Conservation (phyloP, 352 stramenopile genomes). For the Achlya hypogyna region DNA sequence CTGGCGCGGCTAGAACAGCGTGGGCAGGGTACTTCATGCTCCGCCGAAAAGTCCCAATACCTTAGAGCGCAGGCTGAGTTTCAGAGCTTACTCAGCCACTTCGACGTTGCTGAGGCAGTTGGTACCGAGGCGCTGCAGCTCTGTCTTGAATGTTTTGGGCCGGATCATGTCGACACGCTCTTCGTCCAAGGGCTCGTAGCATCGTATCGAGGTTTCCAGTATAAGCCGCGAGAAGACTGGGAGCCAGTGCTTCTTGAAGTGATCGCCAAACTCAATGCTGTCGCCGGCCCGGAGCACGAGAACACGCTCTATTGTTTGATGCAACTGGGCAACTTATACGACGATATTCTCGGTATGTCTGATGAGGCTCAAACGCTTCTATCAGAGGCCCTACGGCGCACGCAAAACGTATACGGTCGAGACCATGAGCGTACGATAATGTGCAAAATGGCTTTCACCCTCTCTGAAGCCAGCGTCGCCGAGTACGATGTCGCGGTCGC, state of each 20-base stretch:
- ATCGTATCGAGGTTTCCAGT: not conserved
- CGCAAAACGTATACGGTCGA: not conserved
- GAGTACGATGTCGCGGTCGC: not conserved
- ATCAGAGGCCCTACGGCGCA: not conserved
- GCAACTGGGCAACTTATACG: not conserved
- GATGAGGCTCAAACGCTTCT: not conserved
- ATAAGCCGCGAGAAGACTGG: not conserved
- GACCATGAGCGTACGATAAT: not conserved
- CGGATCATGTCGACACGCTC: not conserved
- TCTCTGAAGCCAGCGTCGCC: not conserved
- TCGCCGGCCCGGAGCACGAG: not conserved
- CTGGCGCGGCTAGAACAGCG: no score
- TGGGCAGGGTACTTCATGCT: not conserved
- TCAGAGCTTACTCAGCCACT: not conserved
- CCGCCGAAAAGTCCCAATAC: not conserved
- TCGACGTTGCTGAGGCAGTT: not conserved
- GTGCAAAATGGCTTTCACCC: not conserved
- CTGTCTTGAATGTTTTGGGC: not conserved
- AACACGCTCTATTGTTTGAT: slow-evolving; percentile 7
- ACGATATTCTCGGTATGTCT: not conserved
- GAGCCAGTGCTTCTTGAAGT: not conserved
- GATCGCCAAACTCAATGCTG: not conserved
- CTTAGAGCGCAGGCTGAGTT: not conserved
- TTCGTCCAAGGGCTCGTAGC: not conserved
- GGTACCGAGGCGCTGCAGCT: not conserved